A percentile compares a stretch with the other conserved stretches of the same genome.
These are phyloP conservation scores for Blastobotrys petasosporus DNA, from an alignment of 1,139 yeast species.

Conservation along the genomic window DNA sequence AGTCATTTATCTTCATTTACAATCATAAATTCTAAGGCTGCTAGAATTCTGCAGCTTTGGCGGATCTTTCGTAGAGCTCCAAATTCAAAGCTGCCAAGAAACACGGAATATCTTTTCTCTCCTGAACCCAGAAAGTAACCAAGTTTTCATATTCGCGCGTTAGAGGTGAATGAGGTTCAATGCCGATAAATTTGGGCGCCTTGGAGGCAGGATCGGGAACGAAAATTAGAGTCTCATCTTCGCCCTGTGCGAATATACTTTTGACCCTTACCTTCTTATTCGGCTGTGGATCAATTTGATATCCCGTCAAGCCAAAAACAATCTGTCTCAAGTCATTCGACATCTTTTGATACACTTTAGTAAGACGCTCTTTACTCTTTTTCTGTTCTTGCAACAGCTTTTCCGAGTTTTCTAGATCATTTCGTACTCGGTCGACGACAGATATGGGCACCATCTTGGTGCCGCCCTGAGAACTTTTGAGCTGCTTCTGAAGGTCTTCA, in stretches of 20 bases:
- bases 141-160: conserved; percentile 50
- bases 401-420: conserved; percentile 49
- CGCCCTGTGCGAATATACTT: conserved; percentile 44
- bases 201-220: conserved; percentile 33
- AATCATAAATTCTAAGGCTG: not conserved
- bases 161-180: conserved; percentile 33
- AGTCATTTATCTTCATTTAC: not conserved
- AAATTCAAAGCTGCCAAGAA: conserved; percentile 72
- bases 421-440: conserved; percentile 57
- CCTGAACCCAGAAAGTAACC: conserved; percentile 61
- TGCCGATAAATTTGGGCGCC: conserved; percentile 30
- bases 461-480: conserved; percentile 15
- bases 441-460: conserved; percentile 44
- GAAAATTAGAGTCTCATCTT: conserved; percentile 35
- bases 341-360: conserved; percentile 59
- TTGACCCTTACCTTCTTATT: conserved; percentile 62
- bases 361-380: conserved; percentile 56
- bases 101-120: conserved; percentile 69
- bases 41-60: conserved; percentile 23
- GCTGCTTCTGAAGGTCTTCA: conserved; percentile 40
- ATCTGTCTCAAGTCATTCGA: conserved; percentile 69
- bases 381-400: conserved; percentile 45
- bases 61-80: conserved; percentile 47
- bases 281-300: conserved; percentile 62
- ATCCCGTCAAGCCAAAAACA: conserved; percentile 67